Evolutionary conservation across 331 rosid species (phyloP).

Genomic region (Acacia concinna): DNA sequence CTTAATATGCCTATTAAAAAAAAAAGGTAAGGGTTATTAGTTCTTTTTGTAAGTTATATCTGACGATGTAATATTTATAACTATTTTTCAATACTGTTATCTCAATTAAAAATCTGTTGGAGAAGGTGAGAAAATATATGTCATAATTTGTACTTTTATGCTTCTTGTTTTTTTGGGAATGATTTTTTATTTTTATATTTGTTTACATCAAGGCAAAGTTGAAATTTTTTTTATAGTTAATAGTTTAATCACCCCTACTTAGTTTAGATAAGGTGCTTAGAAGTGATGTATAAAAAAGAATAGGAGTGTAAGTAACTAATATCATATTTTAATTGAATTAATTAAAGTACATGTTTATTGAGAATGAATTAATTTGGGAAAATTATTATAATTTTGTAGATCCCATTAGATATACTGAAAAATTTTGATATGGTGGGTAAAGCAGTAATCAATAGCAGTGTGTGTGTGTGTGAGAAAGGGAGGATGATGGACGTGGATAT

Average conservation of each 20-base stretch:
- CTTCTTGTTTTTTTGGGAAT: too few relatives aligned
- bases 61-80: too few relatives aligned
- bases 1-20: too few relatives aligned
- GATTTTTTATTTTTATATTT: too few relatives aligned
- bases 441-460: slow-evolving; percentile 22
- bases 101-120: neutral
- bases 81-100: neutral
- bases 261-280: too few relatives aligned
- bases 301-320: neutral
- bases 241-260: too few relatives aligned
- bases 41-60: neutral
- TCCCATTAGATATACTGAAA: neutral
- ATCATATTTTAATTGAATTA: too few relatives aligned
- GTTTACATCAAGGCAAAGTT: too few relatives aligned
- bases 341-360: neutral
- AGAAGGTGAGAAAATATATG: neutral
- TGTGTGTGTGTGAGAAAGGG: neutral
- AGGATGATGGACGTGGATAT: neutral
- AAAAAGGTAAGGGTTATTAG: neutral
- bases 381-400: neutral
- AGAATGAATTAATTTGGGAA: too few relatives aligned
- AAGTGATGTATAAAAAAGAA: too few relatives aligned
- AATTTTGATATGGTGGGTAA: slow-evolving; percentile 19
- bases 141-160: too few relatives aligned
- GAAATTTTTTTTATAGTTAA: too few relatives aligned